These are phyloP conservation scores for Colletotrichum abscissum DNA, from an alignment of 2,329 filamentous ascomycete genomes.

Conservation along the genomic window DNA sequence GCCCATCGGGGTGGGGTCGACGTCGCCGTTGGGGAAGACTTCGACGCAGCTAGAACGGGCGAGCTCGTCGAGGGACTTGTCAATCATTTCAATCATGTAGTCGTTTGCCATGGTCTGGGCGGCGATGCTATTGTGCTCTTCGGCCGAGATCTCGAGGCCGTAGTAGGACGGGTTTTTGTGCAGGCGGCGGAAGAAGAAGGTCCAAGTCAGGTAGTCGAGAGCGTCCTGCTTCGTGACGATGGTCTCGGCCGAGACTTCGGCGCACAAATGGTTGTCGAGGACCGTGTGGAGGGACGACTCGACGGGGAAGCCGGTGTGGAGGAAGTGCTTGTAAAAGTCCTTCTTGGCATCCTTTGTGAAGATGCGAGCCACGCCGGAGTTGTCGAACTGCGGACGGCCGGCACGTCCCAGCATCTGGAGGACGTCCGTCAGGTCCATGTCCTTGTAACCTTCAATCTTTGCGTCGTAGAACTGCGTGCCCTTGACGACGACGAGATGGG, in stretches of 20 bases:
- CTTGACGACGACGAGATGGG: conserved; percentile 96
- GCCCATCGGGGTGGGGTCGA: conserved; percentile 89
- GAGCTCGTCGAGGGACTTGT: conserved; percentile 84
- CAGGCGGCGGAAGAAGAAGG: conserved; percentile 96
- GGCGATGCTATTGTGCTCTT: conserved; percentile 88
- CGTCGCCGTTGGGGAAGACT: conserved; percentile 86
- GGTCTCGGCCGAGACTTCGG: conserved; percentile 93
- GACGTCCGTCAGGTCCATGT: conserved; percentile 99
- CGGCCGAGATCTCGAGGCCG: conserved; percentile 90
- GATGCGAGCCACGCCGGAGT: conserved; percentile 94
- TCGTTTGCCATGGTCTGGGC: conserved; percentile 92
- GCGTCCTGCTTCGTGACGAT: conserved; percentile 96
- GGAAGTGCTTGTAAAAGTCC: conserved; percentile 98
- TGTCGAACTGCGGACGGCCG: conserved; percentile 95
- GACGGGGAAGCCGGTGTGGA: conserved; percentile 97
- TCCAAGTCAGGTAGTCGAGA: conserved; percentile 98
- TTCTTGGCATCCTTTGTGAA: conserved; percentile 99
- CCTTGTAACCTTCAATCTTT: conserved; percentile 96
- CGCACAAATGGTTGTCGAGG: conserved; percentile 94
- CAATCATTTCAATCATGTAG: conserved; percentile 94
- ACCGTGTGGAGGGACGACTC: conserved; percentile 97
- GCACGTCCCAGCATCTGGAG: conserved; percentile 97
- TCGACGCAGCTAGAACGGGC: conserved; percentile 86
- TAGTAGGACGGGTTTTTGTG: conserved; percentile 99
- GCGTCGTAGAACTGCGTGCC: conserved; percentile 98